phyloP scores from a whole-genome alignment of 1,139 yeast genomes.

The Blastobotrys proliferans region DNA sequence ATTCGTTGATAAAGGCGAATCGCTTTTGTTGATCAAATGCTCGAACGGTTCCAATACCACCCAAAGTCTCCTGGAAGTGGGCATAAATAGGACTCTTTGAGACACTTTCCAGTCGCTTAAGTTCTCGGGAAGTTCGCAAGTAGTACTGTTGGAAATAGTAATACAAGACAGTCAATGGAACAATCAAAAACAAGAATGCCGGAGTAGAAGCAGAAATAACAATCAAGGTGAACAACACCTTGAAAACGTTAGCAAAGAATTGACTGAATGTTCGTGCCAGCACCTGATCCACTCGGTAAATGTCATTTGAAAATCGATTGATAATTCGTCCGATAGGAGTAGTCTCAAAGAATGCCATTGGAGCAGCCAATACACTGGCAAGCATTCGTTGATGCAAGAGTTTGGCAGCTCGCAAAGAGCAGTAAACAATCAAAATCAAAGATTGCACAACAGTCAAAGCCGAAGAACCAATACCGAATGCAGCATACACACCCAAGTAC shows the following conservation, averaged over 20 bases:
- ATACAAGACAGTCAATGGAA: constrained; percentile 71
- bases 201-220: constrained; percentile 88
- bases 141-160: constrained; percentile 85
- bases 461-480: constrained; percentile 66
- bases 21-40: constrained; percentile 78
- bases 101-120: constrained; percentile 85
- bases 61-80: constrained; percentile 92
- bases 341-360: constrained; percentile 96
- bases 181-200: constrained; percentile 67
- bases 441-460: constrained; percentile 63
- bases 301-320: constrained; percentile 91
- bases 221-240: constrained; percentile 74
- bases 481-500: constrained; percentile 73
- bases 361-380: constrained; percentile 75
- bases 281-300: constrained; percentile 85
- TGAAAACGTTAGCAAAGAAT: constrained; percentile 68
- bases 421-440: constrained; percentile 71
- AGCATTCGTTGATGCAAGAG: constrained; percentile 79
- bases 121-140: constrained; percentile 82
- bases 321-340: constrained; percentile 94
- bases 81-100: constrained; percentile 94
- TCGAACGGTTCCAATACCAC: constrained; percentile 84
- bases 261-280: constrained; percentile 79
- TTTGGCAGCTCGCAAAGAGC: constrained; percentile 80
- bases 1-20: constrained; percentile 68